phyloP scores from a whole-genome alignment of 306 rosid species.

The Dalbergia cochinchinensis region DNA sequence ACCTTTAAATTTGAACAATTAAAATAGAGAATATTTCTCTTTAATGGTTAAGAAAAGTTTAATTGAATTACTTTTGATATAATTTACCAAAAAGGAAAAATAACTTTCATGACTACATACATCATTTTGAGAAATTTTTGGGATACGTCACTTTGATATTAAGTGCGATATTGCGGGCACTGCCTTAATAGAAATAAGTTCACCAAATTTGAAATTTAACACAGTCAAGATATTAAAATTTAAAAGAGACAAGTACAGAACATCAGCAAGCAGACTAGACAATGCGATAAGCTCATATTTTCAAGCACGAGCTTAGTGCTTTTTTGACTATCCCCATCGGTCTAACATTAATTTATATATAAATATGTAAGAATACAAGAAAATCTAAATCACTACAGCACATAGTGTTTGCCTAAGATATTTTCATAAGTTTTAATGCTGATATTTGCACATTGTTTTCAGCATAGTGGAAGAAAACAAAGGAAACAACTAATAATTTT shows the following conservation, averaged over 20 bases:
- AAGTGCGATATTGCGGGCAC: slow-evolving; percentile 5
- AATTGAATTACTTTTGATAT: no score
- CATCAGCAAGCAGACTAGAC: slow-evolving; percentile 28
- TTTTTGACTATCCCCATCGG: slow-evolving; percentile 35
- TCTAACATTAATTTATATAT: not conserved
- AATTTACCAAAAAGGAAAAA: not conserved
- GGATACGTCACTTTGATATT: slow-evolving; percentile 40
- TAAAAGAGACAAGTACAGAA: slow-evolving; percentile 11
- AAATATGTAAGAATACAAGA: not conserved
- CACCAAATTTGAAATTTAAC: slow-evolving; percentile 35
- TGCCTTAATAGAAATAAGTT: slow-evolving; percentile 28
- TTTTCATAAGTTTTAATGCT: not conserved
- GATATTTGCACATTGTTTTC: not conserved
- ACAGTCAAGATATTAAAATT: slow-evolving; percentile 18
- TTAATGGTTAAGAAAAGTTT: no score
- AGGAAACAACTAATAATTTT: not conserved
- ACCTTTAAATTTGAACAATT: no score
- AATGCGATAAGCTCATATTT: slow-evolving; percentile 1
- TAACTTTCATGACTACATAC: no score
- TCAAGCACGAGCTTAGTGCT: slow-evolving; percentile 37
- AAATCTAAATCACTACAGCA: slow-evolving; percentile 8
- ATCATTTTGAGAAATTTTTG: no score
- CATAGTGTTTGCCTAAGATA: slow-evolving; percentile 26
- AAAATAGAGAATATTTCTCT: no score
- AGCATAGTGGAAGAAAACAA: not conserved